Percentiles rank a stretch among this genome's conserved stretches.
phyloP scores from a whole-genome alignment of 2,329 filamentous ascomycete species.

The Colletotrichum spaethianum region DNA sequence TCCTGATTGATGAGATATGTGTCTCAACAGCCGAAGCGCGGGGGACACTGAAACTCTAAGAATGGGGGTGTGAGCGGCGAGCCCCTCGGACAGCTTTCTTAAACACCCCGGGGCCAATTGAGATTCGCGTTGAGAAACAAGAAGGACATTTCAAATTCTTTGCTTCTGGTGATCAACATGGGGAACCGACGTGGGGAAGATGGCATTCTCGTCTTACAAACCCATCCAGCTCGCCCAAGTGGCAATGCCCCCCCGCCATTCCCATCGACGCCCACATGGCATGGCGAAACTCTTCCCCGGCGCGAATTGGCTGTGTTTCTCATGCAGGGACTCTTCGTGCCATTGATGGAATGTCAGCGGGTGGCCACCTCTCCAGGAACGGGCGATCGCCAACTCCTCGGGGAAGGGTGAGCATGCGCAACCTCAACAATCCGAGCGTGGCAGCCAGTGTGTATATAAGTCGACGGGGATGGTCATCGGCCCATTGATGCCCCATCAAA shows the following conservation, averaged over 20 bases:
- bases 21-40: constrained; percentile 32
- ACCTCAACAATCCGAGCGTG: constrained; percentile 27
- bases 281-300: constrained; percentile 11
- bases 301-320: constrained; percentile 35
- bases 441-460: constrained; percentile 7
- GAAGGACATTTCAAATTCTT: constrained; percentile 18
- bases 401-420: constrained; percentile 17
- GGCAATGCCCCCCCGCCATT: constrained; percentile 36
- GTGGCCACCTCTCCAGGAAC: constrained; percentile 31
- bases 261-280: constrained; percentile 17
- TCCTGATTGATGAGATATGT: constrained; percentile 12
- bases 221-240: neutral
- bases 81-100: neutral
- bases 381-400: neutral
- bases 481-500: neutral
- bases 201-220: neutral
- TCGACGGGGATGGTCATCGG: neutral
- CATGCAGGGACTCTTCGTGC: constrained; percentile 21
- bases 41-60: neutral
- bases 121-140: constrained; percentile 10
- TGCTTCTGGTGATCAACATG: neutral
- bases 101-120: constrained; percentile 5
- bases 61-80: neutral
- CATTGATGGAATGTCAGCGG: constrained; percentile 25
- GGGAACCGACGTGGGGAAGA: constrained; percentile 17